Percentiles rank a stretch among this genome's conserved stretches.
These are phyloP conservation scores for Tylopilus vinaceipallidus DNA, from an alignment of 768 basidiomycete species.

Conservation along the genomic window DNA sequence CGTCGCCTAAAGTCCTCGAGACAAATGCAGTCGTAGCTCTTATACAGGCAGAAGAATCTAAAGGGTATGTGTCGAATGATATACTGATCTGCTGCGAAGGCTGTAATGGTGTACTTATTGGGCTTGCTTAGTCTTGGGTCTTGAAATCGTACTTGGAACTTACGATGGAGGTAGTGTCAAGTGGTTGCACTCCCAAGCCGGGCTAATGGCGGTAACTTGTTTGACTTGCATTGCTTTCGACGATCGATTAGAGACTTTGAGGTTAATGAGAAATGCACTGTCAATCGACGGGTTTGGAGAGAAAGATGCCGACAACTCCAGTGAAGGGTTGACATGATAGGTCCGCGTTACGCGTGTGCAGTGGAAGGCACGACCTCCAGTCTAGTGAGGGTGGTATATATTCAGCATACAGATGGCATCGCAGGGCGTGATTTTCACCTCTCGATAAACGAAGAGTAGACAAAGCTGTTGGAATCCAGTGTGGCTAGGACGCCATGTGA, in stretches of 20 bases:
- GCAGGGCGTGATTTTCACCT: slow-evolving; percentile 38
- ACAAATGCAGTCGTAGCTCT: slow-evolving; percentile 51
- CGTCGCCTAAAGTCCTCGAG: slow-evolving; percentile 43
- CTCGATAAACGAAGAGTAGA: slow-evolving; percentile 66
- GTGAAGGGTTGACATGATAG: slow-evolving; percentile 59
- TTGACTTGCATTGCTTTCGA: slow-evolving; percentile 44
- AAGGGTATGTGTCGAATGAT: slow-evolving; percentile 40
- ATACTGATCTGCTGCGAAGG: slow-evolving; percentile 49
- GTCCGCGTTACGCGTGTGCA: slow-evolving; percentile 51
- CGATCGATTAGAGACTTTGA: slow-evolving; percentile 55
- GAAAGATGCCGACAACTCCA: slow-evolving; percentile 51
- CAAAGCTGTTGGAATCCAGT: slow-evolving; percentile 51
- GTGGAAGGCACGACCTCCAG: slow-evolving; percentile 50
- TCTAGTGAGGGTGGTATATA: slow-evolving; percentile 34
- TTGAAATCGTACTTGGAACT: slow-evolving; percentile 25
- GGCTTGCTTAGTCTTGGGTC: slow-evolving; percentile 5
- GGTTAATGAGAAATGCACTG: slow-evolving; percentile 48
- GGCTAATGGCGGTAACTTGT: slow-evolving; percentile 65
- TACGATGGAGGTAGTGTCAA: slow-evolving; percentile 41
- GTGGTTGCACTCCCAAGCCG: slow-evolving; percentile 59
- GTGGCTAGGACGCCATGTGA: slow-evolving; percentile 52
- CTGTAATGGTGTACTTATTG: slow-evolving; percentile 40
- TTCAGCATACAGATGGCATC: neutral
- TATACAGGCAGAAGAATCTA: slow-evolving; percentile 37
- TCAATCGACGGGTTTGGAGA: slow-evolving; percentile 51